phyloP scores from a whole-genome alignment of 345 rosid species.

The Citrus cavaleriei region DNA sequence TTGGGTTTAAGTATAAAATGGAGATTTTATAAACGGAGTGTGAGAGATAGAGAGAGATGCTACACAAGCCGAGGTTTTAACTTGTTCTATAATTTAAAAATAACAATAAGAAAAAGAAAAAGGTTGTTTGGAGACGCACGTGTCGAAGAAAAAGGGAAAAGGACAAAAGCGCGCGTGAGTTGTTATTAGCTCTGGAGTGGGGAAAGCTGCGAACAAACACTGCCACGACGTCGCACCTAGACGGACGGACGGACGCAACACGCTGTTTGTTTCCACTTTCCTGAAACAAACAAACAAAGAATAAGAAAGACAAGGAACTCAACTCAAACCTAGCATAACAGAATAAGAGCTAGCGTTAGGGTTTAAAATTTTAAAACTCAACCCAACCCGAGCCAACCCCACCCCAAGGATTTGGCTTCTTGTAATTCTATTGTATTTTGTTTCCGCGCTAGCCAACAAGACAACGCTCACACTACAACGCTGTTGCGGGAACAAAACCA shows the following conservation, averaged over 20 bases:
- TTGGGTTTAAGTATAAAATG: too few species aligned
- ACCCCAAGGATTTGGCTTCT: not conserved
- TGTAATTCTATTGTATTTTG: not conserved
- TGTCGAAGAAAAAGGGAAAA: not conserved
- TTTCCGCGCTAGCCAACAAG: too few species aligned
- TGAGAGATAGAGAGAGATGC: too few species aligned
- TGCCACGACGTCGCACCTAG: not conserved
- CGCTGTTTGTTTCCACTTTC: not conserved
- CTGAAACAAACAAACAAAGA: not conserved
- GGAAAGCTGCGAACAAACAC: slow-evolving; percentile 1
- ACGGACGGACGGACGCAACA: not conserved
- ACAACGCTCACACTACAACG: not conserved
- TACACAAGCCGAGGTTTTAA: too few species aligned
- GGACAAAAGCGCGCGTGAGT: not conserved
- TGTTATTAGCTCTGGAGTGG: not conserved
- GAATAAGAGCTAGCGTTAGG: not conserved
- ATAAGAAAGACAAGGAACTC: not conserved
- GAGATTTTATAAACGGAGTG: too few species aligned
- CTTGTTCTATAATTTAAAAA: too few species aligned
- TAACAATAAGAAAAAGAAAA: too few species aligned
- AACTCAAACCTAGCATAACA: not conserved
- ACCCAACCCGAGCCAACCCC: too few species aligned
- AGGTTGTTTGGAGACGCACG: not conserved
- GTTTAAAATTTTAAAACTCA: not conserved
- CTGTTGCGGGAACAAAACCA: not conserved